Percentiles rank a stretch among this genome's conserved stretches.
Conservation (phyloP, 2,329 filamentous ascomycete genomes). For the Exophiala spinifera region DNA sequence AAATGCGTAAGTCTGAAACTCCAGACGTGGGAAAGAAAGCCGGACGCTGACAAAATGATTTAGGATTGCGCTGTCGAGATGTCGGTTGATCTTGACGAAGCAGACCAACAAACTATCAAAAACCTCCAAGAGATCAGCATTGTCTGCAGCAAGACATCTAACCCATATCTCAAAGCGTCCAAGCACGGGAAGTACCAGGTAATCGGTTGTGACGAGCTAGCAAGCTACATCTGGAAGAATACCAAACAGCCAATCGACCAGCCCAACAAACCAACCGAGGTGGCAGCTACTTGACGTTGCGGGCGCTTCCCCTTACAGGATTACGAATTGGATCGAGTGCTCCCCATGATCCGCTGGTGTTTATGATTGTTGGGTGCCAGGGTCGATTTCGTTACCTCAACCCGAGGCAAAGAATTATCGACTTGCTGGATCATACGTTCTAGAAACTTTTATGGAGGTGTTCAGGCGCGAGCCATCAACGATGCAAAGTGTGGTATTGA, state of each 20-base stretch:
- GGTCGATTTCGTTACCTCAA: not conserved
- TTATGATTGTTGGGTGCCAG: no score
- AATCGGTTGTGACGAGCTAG: constrained; percentile 28
- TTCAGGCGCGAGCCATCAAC: not conserved
- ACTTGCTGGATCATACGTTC: not conserved
- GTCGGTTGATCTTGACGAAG: constrained; percentile 29
- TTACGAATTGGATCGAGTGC: not conserved
- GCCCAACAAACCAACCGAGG: constrained; percentile 11
- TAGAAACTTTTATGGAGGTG: not conserved
- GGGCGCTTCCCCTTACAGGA: not conserved
- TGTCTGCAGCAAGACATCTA: constrained; percentile 28
- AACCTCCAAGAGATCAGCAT: constrained; percentile 29
- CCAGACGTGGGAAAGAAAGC: not conserved
- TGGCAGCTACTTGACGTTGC: constrained; percentile 8
- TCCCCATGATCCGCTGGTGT: not conserved
- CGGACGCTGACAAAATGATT: constrained; percentile 1
- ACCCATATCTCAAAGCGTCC: constrained; percentile 27
- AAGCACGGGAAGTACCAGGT: constrained; percentile 29
- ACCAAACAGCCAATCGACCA: constrained; percentile 26
- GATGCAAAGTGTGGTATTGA: not conserved
- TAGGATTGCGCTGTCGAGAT: constrained; percentile 29
- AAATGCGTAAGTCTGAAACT: constrained; percentile 27
- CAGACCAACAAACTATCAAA: constrained; percentile 25
- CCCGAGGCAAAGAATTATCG: not conserved
- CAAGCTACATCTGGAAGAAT: constrained; percentile 23